phyloP scores from a whole-genome alignment of 2,329 filamentous ascomycete species.

The Arthrocladium fulminans region DNA sequence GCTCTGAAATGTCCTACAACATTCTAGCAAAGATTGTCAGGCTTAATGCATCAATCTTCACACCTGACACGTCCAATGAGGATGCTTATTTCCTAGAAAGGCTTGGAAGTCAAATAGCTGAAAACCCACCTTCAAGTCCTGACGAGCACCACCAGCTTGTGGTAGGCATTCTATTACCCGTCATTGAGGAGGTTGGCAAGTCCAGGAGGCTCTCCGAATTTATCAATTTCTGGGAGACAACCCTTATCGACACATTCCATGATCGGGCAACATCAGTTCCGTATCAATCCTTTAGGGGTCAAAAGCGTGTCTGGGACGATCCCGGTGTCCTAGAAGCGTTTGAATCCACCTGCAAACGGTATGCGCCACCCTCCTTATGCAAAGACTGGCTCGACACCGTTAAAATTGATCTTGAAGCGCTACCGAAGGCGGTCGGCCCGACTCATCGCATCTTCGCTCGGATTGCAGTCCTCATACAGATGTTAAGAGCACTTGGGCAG shows the following conservation, averaged over 20 bases:
- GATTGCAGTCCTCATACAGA: conserved; percentile 12
- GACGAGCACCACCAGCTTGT: not conserved
- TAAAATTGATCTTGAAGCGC: conserved; percentile 10
- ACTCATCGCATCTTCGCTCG: conserved; percentile 15
- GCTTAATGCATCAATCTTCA: conserved; percentile 2
- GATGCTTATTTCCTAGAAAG: not conserved
- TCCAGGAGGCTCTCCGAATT: conserved; percentile 35
- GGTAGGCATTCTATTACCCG: conserved; percentile 1
- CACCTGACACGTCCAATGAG: not conserved
- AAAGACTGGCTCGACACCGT: conserved; percentile 12
- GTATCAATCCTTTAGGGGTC: conserved; percentile 21
- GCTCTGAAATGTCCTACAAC: not conserved
- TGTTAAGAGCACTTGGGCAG: conserved; percentile 7
- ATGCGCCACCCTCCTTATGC: not conserved
- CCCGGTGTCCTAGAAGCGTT: conserved; percentile 31
- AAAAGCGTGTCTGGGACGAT: conserved; percentile 38
- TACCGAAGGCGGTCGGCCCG: conserved; percentile 13
- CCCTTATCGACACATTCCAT: conserved; percentile 30
- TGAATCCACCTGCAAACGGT: not conserved
- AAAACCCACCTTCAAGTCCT: not conserved
- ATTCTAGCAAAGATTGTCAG: not conserved
- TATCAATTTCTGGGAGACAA: conserved; percentile 33
- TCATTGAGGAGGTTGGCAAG: conserved; percentile 8
- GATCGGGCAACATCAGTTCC: conserved; percentile 17
- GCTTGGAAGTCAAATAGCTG: not conserved